These are phyloP conservation scores for Monosporascus sp. DNA, from an alignment of 2,329 filamentous ascomycete genomes.

Conservation along the genomic window DNA sequence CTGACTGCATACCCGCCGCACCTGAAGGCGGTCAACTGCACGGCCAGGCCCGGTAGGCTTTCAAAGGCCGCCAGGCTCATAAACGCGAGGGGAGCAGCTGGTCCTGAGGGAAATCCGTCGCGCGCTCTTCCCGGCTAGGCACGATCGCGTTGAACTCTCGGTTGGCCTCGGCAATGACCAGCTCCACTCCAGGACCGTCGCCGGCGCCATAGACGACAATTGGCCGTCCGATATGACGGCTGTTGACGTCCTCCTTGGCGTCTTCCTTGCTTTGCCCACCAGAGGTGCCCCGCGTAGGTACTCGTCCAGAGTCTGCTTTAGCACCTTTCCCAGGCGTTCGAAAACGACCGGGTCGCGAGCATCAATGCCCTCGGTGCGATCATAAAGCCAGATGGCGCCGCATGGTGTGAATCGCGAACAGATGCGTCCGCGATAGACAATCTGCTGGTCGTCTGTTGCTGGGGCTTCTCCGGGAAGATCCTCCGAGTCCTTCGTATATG, in stretches of 20 bases:
- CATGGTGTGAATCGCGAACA: slow-evolving; percentile 34
- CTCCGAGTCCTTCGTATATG: slow-evolving; percentile 9
- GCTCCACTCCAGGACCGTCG: slow-evolving; percentile 37
- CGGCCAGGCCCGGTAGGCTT: slow-evolving; percentile 26
- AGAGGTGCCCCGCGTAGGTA: slow-evolving; percentile 38
- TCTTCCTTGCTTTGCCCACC: slow-evolving; percentile 25
- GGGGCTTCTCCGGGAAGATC: slow-evolving; percentile 12
- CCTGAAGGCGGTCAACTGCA: slow-evolving; percentile 35
- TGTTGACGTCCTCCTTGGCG: slow-evolving; percentile 9
- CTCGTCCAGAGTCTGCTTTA: slow-evolving; percentile 30
- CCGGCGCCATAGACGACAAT: slow-evolving; percentile 30
- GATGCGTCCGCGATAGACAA: slow-evolving; percentile 40
- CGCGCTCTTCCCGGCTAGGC: slow-evolving; percentile 18
- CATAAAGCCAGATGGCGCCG: slow-evolving; percentile 41
- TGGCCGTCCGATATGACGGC: slow-evolving; percentile 27
- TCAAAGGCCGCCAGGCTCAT: slow-evolving; percentile 21
- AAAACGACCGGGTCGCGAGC: slow-evolving; percentile 12
- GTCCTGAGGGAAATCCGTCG: slow-evolving; percentile 25
- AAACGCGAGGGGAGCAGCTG: slow-evolving; percentile 33
- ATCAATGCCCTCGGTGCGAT: slow-evolving; percentile 12
- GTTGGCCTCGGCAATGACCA: slow-evolving; percentile 27
- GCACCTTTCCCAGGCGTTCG: slow-evolving; percentile 15
- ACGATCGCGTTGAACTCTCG: slow-evolving; percentile 25
- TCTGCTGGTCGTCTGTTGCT: slow-evolving; percentile 7
- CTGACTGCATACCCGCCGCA: slow-evolving; percentile 38